Conservation (phyloP, 2,329 filamentous ascomycete genomes). For the Dryadomyces quercivorus region DNA sequence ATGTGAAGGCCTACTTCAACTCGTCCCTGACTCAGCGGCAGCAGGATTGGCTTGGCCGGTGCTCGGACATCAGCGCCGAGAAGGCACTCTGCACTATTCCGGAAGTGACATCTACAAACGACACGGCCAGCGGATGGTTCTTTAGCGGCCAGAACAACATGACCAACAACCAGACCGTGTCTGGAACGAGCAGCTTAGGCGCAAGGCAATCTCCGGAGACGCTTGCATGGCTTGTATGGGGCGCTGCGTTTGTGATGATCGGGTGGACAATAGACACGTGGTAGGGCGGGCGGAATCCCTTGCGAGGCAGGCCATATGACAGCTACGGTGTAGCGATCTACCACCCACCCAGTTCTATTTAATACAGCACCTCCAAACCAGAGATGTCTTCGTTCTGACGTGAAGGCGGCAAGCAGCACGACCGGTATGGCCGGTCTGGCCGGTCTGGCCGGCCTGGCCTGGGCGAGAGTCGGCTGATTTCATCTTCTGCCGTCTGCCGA, state of each 20-base stretch:
- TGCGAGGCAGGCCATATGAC: neutral
- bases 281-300: neutral
- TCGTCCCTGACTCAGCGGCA: slow-evolving; percentile 35
- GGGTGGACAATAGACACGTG: neutral
- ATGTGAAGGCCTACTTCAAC: slow-evolving; percentile 74
- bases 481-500: too few relatives aligned
- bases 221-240: neutral
- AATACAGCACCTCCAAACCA: too few relatives aligned
- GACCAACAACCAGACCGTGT: slow-evolving; percentile 34
- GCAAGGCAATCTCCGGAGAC: neutral
- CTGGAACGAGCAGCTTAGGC: slow-evolving; percentile 5
- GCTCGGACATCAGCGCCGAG: slow-evolving; percentile 22
- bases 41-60: slow-evolving; percentile 27
- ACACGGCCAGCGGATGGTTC: slow-evolving; percentile 28
- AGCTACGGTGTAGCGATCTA: too few relatives aligned
- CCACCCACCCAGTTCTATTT: too few relatives aligned
- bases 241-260: neutral
- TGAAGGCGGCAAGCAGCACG: too few relatives aligned
- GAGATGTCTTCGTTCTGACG: too few relatives aligned
- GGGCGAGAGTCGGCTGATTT: too few relatives aligned
- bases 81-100: slow-evolving; percentile 38
- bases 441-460: too few relatives aligned
- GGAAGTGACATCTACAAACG: slow-evolving; percentile 24
- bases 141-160: slow-evolving; percentile 34
- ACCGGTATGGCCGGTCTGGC: too few relatives aligned